A percentile compares a stretch with the other conserved stretches of the same genome.
phyloP scores from a whole-genome alignment of 1,139 yeast species.

The Geotrichum phurueaensis region DNA sequence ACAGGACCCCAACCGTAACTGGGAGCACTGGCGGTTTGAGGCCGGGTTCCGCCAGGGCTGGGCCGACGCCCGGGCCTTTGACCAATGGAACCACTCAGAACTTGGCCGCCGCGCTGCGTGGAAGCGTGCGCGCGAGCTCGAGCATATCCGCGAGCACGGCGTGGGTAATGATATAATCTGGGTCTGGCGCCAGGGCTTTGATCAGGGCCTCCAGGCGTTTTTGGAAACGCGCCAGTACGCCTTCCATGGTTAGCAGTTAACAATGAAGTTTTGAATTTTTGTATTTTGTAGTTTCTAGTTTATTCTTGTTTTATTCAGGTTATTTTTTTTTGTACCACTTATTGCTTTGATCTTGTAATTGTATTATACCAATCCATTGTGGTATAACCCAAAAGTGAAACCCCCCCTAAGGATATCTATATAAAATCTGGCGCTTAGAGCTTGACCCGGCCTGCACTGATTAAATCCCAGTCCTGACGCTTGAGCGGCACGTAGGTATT shows the following conservation, averaged over 20 bases:
- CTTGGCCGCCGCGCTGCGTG: constrained; percentile 71
- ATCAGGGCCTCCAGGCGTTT: constrained; percentile 46
- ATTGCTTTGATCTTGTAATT: no score
- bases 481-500: constrained; percentile 54
- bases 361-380: no score
- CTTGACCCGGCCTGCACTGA: constrained; percentile 29
- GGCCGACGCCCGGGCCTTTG: constrained; percentile 64
- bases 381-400: no score
- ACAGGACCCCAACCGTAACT: constrained; percentile 51
- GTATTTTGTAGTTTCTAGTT: no score
- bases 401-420: no score
- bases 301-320: neutral
- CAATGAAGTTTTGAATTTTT: no score
- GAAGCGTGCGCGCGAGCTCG: constrained; percentile 49
- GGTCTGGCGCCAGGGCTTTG: constrained; percentile 89
- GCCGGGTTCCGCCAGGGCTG: constrained; percentile 75
- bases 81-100: constrained; percentile 59
- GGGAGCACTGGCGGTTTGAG: constrained; percentile 73
- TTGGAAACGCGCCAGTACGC: constrained; percentile 12
- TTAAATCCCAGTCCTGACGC: constrained; percentile 48
- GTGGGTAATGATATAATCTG: constrained; percentile 49
- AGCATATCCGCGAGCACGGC: constrained; percentile 56
- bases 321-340: no score
- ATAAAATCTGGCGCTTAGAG: no score
- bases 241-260: constrained; percentile 8